These are phyloP conservation scores for Eutypella sp. DNA, from an alignment of 2,329 filamentous ascomycete genomes.

Conservation along the genomic window DNA sequence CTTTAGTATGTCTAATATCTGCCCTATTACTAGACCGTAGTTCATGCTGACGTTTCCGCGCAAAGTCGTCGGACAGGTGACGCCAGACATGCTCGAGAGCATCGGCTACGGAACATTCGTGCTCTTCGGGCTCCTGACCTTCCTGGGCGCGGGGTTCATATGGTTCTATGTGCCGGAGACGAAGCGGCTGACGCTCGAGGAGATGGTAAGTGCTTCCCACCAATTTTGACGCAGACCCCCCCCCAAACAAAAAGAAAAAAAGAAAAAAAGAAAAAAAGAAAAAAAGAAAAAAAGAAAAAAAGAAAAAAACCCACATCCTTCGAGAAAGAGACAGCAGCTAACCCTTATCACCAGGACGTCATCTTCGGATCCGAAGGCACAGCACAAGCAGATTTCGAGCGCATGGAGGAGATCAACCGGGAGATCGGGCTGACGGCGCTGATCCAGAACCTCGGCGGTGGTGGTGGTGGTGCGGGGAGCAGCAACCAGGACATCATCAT, in stretches of 20 bases:
- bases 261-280: too few species aligned
- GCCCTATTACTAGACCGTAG: too few species aligned
- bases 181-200: conserved; percentile 58
- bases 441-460: conserved; percentile 22
- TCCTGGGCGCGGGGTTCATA: conserved; percentile 55
- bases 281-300: too few species aligned
- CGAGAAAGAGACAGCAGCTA: too few species aligned
- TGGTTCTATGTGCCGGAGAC: conserved; percentile 63
- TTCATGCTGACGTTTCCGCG: background rate
- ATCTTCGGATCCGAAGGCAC: conserved; percentile 64
- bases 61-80: conserved; percentile 59
- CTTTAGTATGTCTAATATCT: conserved; percentile 36
- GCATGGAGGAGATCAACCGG: conserved; percentile 68
- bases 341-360: conserved; percentile 53
- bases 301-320: too few species aligned
- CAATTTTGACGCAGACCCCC: too few species aligned
- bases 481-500: conserved; percentile 17
- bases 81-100: conserved; percentile 58
- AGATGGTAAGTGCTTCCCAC: conserved; percentile 43
- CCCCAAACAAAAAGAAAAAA: too few species aligned
- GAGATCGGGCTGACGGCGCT: conserved; percentile 59
- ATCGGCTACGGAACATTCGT: conserved; percentile 70
- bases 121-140: conserved; percentile 62
- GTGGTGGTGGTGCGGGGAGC: conserved; percentile 10
- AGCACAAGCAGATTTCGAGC: conserved; percentile 60